Evolutionary conservation across 169 alveolate genomes (phyloP), one percentile per base, ranked within the genome.

Genomic region (Plasmodium reichenowi): DNA sequence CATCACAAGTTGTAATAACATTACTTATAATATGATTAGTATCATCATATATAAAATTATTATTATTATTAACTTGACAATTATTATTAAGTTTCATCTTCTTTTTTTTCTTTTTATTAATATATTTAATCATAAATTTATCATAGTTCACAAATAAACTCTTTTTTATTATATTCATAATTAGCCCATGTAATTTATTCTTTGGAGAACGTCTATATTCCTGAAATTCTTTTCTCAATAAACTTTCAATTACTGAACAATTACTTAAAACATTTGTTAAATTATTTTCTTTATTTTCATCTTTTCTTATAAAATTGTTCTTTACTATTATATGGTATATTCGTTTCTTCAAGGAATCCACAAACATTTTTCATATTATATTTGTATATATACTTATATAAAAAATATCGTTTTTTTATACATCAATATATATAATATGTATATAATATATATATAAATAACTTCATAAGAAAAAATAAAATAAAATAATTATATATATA

Each of bases 281-380:
- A 50, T 80, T 80, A 6, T 71, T 67, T 67, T 48, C 26, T 47
- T 66, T 47, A 80, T 80, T 80, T 52, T 68, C 66, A 67, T 80
- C 56, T 54, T 80, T 52, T 12, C 24, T n/a, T 62, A 80, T 68
- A 15, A 80, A 47, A 20, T 80, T 67, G 10, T 80, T 80, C n/a
- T 72, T 48, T 26, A 47, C 5, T 56, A 80, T 80, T 67, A 80
- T 80, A 67, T 80, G 45, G 29, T 26, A 60, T 80, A 80, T 80
- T 32, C 80, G 17, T 13, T 17, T 56, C 20, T 54, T 54, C 13
- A 54, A 54, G 3, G 63, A 54, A 54, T 54, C 63, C n/a, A 54
- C n/a, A 54, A 54, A 54, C 63, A 54, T 54, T 54, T 54, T 54
- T 54, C 17, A n/a, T 54, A 15, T 54, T 7, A 54, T 54, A 54